Base-by-base conservation (phyloP, 202 grass and related monocot genomes). In the Brachypodium distachyon region DNA sequence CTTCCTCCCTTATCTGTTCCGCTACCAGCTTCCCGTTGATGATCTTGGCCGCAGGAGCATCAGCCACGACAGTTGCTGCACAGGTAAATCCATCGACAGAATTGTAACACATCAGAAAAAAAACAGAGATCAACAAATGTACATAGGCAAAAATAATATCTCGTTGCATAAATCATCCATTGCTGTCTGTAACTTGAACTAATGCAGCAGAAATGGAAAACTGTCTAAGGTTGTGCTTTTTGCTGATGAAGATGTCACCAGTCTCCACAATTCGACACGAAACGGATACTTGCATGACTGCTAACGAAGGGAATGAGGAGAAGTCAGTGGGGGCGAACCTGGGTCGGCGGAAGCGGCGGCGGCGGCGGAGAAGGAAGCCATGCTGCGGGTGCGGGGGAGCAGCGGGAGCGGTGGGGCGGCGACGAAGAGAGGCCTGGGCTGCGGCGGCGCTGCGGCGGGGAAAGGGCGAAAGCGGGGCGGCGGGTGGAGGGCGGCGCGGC, bases 11-110 rank as follows among this genome's bases (percentile, higher is more conserved):
- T 62, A 99, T 84, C 78, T 95, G 89, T 42, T 95, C 90, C 3
- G 89, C 88, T 12, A 90, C 82, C 54, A 92, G 28, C 81, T 99
- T 99, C 2, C 91, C 96, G 7, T 99, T 87, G 9, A 99, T 95
- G 9, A 95, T 53, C 67, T 89, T 95, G 37, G 89, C n/a, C n/a
- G n/a, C 79, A 40, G 81, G 58, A 25, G 77, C 70, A 57, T 92
- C 85, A 0, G 70, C 9, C 23, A 73, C 61, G 48, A 78, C 57
- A 9, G 87, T 87, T 1, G 73, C 87, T 93, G 39, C 58, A 82
- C 9, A 56, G 31, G 22, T 7, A 81, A 48, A 79, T 12, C 0
- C 39, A 17, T 33, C 0, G 3, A 14, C 23, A 72, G 0, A 59
- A 39, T 12, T 49, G 17, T 19, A 59, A 34, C 26, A 39, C n/a